Base-by-base conservation (phyloP, 192 early-diverging fungal genomes). In the Entomortierella chlamydospora region DNA sequence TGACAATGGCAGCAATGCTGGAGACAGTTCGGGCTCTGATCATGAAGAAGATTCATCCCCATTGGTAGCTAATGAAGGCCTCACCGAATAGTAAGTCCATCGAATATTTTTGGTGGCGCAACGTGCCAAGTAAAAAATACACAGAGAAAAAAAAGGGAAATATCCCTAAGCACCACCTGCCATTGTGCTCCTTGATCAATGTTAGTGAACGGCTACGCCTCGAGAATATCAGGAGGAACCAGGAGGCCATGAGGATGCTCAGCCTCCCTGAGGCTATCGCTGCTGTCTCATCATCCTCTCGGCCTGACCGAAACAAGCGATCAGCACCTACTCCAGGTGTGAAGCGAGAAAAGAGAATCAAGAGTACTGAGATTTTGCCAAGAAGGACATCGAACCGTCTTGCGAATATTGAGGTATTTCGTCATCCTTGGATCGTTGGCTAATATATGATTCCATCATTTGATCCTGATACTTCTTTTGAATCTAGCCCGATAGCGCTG, bases 211-310 rank as follows among this genome's bases (percentile, higher is more conserved):
- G 53, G 15, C 57, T 73, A 55, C 70, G 84, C 17, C 53, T 74
- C 1, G 84, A 85, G 47, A 85, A 85, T 55, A 85, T 85, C 49
- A 42, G 77, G 34, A 57, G 61, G 22, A 85, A 85, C 60, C 43
- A 74, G 42, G 82, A 81, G 43, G 61, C 73, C 31, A 82, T 85
- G 68, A 23, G 42, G 13, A 43, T 67, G 42, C 64, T 85, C 23
- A n/a, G 64, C 12, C 34, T 85, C 1, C 71, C 76, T 1, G 62
- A 72, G 7, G 51, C 73, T 9, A 43, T 52, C 6, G 20, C 72
- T 28, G 73, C 65, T 20, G 66, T 68, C 20, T 30, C 57, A 18
- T 57, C 60, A 11, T 61, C 68, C 15, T 39, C 3, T 26, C 39
- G 39, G 4, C 29, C 55, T 4, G 61, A 68, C 2, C 39, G 65